Evolutionary conservation across 495 filamentous ascomycete genomes (phyloP).

Genomic region (Darksidea phi): DNA sequence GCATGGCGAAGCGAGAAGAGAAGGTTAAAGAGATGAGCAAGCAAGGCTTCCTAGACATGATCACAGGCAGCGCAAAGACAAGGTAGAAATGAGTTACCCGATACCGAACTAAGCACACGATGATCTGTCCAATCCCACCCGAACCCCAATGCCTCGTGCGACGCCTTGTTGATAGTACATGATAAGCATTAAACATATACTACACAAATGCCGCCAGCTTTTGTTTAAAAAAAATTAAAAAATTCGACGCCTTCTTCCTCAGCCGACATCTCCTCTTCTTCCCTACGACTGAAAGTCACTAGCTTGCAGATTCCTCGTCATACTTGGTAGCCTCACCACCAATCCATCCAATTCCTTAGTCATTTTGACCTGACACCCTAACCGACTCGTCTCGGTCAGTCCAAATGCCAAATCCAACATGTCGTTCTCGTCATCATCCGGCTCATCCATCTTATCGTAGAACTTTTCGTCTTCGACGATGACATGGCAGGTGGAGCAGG

Average conservation of each 20-base stretch:
- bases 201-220: no score
- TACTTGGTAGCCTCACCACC: conserved; percentile 76
- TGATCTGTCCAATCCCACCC: no score
- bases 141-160: neutral
- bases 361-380: conserved; percentile 95
- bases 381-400: conserved; percentile 88
- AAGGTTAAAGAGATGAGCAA: conserved; percentile 91
- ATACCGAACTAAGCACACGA: no score
- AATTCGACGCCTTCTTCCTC: neutral
- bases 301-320: conserved; percentile 95
- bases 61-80: conserved; percentile 63
- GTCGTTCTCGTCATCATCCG: conserved; percentile 97
- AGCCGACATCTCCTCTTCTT: conserved; percentile 45
- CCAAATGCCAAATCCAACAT: conserved; percentile 98
- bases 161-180: neutral
- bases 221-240: no score
- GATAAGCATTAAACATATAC: no score
- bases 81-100: conserved; percentile 20
- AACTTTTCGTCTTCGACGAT: conserved; percentile 72
- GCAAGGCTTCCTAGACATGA: conserved; percentile 90
- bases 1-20: conserved; percentile 71
- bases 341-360: conserved; percentile 83
- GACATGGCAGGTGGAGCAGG: conserved; percentile 96
- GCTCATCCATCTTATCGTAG: conserved; percentile 90
- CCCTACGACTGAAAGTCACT: conserved; percentile 70